Conservation (phyloP, 2,329 filamentous ascomycete species). For the Fusarium falciforme region DNA sequence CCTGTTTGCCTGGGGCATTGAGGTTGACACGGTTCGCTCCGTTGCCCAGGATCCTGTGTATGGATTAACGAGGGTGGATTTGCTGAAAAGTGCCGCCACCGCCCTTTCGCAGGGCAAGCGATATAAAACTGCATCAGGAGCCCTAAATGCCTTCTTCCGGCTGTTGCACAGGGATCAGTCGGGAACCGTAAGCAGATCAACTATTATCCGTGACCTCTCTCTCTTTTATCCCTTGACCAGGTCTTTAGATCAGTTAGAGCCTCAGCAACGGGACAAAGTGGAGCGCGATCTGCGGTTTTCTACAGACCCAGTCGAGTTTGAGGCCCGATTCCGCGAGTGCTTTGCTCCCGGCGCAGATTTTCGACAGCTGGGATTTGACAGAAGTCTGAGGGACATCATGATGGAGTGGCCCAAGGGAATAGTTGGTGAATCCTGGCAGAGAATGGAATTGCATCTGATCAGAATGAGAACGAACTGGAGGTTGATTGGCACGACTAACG, state of each 20-base stretch:
- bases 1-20: background rate
- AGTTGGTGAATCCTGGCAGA: background rate
- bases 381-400: background rate
- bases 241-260: background rate
- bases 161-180: background rate
- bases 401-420: background rate
- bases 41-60: background rate
- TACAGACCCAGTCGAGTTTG: background rate
- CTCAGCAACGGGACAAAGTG: background rate
- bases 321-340: background rate
- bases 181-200: background rate
- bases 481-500: background rate
- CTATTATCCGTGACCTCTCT: background rate
- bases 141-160: background rate
- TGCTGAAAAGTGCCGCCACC: background rate
- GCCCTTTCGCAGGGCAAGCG: background rate
- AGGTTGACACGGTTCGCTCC: background rate
- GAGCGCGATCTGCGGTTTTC: background rate
- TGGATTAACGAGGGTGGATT: background rate
- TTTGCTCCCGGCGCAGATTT: background rate
- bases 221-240: background rate
- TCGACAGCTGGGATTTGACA: background rate
- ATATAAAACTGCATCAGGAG: background rate
- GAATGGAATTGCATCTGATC: background rate
- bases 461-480: background rate